phyloP scores from a whole-genome alignment of 169 alveolate species.

The Eimeria tenella region DNA sequence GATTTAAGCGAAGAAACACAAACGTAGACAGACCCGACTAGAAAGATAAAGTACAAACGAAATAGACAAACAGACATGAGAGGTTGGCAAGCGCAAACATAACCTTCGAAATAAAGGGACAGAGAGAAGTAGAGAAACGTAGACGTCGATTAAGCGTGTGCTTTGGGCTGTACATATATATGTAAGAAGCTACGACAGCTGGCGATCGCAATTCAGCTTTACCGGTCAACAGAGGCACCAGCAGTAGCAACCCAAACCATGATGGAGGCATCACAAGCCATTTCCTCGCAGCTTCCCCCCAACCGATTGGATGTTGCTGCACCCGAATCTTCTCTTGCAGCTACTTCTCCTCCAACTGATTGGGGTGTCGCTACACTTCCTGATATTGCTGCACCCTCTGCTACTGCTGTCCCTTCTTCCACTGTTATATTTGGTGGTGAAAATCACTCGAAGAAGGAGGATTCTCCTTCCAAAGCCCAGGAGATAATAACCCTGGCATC shows the following conservation, averaged over 20 bases:
- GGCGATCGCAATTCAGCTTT: neutral
- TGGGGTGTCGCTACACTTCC: neutral
- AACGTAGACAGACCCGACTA: no score
- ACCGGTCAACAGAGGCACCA: neutral
- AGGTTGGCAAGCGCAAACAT: no score
- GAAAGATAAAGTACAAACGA: no score
- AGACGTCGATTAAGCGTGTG: no score
- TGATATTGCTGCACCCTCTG: neutral
- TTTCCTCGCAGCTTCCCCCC: neutral
- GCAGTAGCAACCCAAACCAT: neutral
- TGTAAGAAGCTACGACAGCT: no score
- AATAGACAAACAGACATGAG: no score
- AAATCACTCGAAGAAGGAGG: neutral
- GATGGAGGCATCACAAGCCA: constrained; percentile 10
- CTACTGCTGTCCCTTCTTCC: neutral
- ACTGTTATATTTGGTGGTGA: neutral
- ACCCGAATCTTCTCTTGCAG: neutral
- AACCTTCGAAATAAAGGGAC: no score
- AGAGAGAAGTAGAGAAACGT: no score
- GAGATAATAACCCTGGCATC: constrained; percentile 3
- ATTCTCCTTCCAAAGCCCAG: constrained; percentile 44
- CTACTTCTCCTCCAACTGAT: neutral
- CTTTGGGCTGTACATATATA: no score
- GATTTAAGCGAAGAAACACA: no score
- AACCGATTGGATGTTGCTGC: neutral